phyloP scores from a whole-genome alignment of 768 basidiomycete species.

The Suillus hirtellus region DNA sequence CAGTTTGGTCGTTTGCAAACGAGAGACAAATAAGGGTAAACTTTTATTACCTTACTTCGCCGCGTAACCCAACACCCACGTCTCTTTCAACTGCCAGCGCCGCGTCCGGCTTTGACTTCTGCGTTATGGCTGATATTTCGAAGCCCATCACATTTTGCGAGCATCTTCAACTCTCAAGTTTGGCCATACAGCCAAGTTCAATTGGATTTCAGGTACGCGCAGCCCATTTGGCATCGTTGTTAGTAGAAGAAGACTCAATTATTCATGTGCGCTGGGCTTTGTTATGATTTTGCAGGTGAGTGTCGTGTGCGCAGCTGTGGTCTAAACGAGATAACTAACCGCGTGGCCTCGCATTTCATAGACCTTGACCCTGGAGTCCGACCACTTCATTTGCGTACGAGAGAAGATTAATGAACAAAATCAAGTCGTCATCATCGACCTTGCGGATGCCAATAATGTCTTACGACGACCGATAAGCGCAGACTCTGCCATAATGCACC shows the following conservation, averaged over 20 bases:
- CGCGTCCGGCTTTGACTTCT: constrained; percentile 18
- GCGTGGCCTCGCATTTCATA: constrained; percentile 30
- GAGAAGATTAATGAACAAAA: constrained; percentile 95
- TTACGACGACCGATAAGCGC: constrained; percentile 93
- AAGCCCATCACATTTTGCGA: constrained; percentile 90
- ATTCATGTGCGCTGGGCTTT: constrained; percentile 30
- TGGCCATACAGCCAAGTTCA: constrained; percentile 94
- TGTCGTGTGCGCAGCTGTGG: neutral
- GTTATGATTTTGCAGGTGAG: constrained; percentile 23
- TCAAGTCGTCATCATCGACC: constrained; percentile 99
- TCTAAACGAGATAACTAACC: neutral
- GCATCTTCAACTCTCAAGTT: constrained; percentile 90
- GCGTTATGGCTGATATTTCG: constrained; percentile 29
- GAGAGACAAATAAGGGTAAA: constrained; percentile 35
- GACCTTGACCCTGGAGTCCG: constrained; percentile 95
- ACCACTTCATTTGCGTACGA: constrained; percentile 97
- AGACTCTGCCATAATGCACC: constrained; percentile 99
- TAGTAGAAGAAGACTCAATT: constrained; percentile 1
- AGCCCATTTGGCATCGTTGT: constrained; percentile 24
- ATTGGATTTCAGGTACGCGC: constrained; percentile 91
- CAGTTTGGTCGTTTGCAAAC: constrained; percentile 12
- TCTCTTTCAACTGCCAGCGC: constrained; percentile 18
- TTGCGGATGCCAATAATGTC: constrained; percentile 96
- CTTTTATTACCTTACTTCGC: constrained; percentile 20
- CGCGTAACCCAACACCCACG: constrained; percentile 25